These are phyloP conservation scores for Lecanosticta acicola DNA, from an alignment of 2,329 filamentous ascomycete species.

Conservation along the genomic window DNA sequence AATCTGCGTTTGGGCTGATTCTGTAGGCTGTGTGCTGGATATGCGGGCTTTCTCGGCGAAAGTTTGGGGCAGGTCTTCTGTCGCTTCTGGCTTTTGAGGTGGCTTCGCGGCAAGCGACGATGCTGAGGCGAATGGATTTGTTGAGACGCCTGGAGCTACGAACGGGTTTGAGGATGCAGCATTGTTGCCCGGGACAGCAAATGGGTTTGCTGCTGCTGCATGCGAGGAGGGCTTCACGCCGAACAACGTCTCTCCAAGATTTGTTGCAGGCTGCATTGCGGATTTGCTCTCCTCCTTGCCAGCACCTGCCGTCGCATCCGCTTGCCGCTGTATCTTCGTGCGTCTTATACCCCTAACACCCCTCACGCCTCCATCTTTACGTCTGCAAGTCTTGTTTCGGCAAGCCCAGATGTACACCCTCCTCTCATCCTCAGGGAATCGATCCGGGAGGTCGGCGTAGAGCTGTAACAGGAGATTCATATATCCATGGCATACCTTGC, in stretches of 20 bases:
- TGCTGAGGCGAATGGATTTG: conserved; percentile 55
- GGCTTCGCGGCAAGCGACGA: conserved; percentile 41
- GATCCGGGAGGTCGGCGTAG: conserved; percentile 80
- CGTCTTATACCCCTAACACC: conserved; percentile 64
- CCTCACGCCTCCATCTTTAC: conserved; percentile 76
- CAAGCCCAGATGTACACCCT: conserved; percentile 84
- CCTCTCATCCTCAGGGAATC: conserved; percentile 80
- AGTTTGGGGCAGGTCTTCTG: conserved; percentile 24
- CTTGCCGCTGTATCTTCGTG: conserved; percentile 9
- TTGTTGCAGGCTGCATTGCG: conserved; percentile 33
- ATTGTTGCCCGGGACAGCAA: conserved; percentile 43
- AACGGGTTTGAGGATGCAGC: conserved; percentile 52
- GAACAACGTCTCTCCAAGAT: conserved; percentile 64
- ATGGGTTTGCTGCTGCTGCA: conserved; percentile 51
- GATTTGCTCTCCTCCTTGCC: conserved; percentile 19
- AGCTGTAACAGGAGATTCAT: conserved; percentile 86
- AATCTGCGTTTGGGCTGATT: conserved; percentile 28
- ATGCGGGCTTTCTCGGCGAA: conserved; percentile 32
- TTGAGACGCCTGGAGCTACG: conserved; percentile 31
- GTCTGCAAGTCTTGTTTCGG: conserved; percentile 67
- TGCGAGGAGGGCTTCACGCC: conserved; percentile 50
- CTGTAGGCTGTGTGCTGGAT: conserved; percentile 23
- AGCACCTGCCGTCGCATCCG: conserved; percentile 13
- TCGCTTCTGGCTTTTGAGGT: conserved; percentile 32
- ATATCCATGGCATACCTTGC: conserved; percentile 76